phyloP scores from a whole-genome alignment of 2,329 filamentous ascomycete genomes.

The Trichoderma afroharzianum region DNA sequence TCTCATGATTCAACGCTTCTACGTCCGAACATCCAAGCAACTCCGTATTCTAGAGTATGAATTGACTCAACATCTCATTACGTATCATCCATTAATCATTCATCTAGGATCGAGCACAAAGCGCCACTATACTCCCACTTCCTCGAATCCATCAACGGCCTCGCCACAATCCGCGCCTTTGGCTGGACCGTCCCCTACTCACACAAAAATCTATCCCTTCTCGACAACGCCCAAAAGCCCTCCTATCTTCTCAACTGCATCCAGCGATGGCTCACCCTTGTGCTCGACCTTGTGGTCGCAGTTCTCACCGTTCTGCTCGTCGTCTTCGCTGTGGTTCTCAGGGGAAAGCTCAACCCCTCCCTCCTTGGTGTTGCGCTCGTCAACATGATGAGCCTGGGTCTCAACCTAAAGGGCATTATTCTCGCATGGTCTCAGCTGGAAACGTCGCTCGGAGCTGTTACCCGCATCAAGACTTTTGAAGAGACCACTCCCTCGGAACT shows the following conservation, averaged over 20 bases:
- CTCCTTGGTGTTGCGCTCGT: constrained; percentile 37
- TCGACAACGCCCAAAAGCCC: constrained; percentile 49
- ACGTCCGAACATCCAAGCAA: constrained; percentile 54
- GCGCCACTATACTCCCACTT: constrained; percentile 34
- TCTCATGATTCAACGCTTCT: constrained; percentile 47
- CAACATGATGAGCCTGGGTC: constrained; percentile 31
- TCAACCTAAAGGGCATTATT: constrained; percentile 28
- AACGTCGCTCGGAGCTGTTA: constrained; percentile 30
- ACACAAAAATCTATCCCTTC: constrained; percentile 33
- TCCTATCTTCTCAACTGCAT: constrained; percentile 51
- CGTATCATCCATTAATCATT: not conserved
- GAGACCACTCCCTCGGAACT: constrained; percentile 27
- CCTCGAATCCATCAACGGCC: constrained; percentile 30
- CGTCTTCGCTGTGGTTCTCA: constrained; percentile 36
- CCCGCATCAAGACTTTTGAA: constrained; percentile 28
- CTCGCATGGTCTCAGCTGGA: constrained; percentile 30
- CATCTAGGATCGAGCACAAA: constrained; percentile 31
- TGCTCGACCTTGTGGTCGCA: constrained; percentile 50
- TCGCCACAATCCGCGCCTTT: constrained; percentile 38
- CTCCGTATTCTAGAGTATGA: constrained; percentile 47
- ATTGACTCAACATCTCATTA: not conserved
- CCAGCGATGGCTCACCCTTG: constrained; percentile 51
- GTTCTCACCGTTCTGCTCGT: constrained; percentile 40
- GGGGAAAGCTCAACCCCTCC: constrained; percentile 30
- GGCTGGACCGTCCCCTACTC: constrained; percentile 37